Evolutionary conservation across 805 yeast species (phyloP).

Genomic region (Suhomyces sp.): DNA sequence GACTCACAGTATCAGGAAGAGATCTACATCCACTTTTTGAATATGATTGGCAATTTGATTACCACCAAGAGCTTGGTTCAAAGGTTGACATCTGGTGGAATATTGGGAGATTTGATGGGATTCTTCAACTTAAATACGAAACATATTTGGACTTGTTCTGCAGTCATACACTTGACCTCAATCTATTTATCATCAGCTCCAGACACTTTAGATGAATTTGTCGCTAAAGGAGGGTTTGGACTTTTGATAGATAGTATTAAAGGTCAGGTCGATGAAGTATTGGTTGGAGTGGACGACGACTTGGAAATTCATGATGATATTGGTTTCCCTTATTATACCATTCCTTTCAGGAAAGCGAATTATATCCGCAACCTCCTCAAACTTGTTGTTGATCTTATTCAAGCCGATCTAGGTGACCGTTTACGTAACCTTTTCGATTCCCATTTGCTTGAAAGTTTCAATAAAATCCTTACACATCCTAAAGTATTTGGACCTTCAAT

Average conservation of each 20-base stretch:
- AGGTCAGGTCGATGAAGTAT: constrained; percentile 63
- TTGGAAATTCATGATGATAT: constrained; percentile 48
- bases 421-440: constrained; percentile 86
- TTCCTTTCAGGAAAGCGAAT: constrained; percentile 60
- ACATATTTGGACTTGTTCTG: constrained; percentile 57
- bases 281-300: constrained; percentile 24
- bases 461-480: constrained; percentile 56
- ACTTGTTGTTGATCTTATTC: constrained; percentile 61
- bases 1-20: constrained; percentile 25
- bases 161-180: constrained; percentile 53
- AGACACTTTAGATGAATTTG: constrained; percentile 61
- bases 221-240: constrained; percentile 64
- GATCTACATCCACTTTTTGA: constrained; percentile 57
- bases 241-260: constrained; percentile 58
- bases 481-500: constrained; percentile 65
- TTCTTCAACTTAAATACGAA: constrained; percentile 54
- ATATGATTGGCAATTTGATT: constrained; percentile 60
- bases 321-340: constrained; percentile 36
- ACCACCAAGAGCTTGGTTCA: constrained; percentile 55
- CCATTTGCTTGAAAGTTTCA: constrained; percentile 62
- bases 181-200: constrained; percentile 40
- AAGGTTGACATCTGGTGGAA: constrained; percentile 71
- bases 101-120: constrained; percentile 62
- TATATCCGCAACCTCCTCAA: constrained; percentile 51
- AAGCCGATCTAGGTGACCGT: constrained; percentile 78